Percentiles rank a stretch among this genome's conserved stretches.
phyloP scores from a whole-genome alignment of 2,329 filamentous ascomycete genomes.

The Colletotrichum shisoi region DNA sequence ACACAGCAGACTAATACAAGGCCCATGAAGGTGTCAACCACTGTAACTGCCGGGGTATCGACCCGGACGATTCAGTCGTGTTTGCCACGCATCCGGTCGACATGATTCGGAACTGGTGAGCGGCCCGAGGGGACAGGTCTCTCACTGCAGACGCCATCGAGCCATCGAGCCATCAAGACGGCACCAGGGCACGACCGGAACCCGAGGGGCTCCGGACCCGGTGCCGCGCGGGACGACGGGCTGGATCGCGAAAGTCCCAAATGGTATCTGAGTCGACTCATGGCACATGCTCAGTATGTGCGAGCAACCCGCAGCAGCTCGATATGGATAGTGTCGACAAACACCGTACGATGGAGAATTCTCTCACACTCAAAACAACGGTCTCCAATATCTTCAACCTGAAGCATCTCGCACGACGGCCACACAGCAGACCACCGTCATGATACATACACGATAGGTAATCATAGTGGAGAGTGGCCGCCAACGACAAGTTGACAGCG shows the following conservation, averaged over 20 bases:
- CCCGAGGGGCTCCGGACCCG: constrained; percentile 7
- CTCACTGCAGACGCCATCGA: too few species aligned
- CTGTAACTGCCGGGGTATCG: too few species aligned
- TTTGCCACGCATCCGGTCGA: too few species aligned
- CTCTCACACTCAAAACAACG: background rate
- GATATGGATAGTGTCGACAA: background rate
- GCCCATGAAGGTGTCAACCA: too few species aligned
- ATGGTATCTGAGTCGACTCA: background rate
- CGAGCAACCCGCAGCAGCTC: rapidly evolving
- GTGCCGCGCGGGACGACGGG: background rate
- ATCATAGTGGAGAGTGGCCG: background rate
- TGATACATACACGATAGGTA: too few species aligned
- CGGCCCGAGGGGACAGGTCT: too few species aligned
- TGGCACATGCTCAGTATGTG: background rate
- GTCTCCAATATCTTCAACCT: background rate
- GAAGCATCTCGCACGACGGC: background rate
- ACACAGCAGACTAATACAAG: background rate
- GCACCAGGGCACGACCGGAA: background rate
- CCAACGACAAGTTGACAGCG: too few species aligned
- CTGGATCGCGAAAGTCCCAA: background rate
- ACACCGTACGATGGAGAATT: background rate
- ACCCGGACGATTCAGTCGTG: too few species aligned
- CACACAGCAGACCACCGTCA: background rate
- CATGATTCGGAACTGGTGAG: too few species aligned
- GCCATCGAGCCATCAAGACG: too few species aligned